Evolutionary conservation across 2,329 filamentous ascomycete species (phyloP).

Genomic region (Cercospora citrullina): DNA sequence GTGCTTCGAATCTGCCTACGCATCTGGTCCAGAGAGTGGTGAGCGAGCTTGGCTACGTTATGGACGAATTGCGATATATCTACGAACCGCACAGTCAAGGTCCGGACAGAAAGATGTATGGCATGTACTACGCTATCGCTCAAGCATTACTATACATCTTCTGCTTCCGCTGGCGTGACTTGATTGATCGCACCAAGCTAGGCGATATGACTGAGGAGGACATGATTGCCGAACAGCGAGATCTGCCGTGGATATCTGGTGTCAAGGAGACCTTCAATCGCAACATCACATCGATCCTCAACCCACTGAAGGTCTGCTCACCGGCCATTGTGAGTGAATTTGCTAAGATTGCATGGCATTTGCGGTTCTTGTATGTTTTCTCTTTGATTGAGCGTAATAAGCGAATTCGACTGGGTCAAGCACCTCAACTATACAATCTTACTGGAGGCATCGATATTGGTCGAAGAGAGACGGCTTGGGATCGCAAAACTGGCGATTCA

Average conservation of each 20-base stretch:
- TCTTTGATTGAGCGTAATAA: conserved; percentile 90
- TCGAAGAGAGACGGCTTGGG: conserved; percentile 57
- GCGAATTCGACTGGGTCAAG: conserved; percentile 75
- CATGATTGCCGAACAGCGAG: conserved; percentile 63
- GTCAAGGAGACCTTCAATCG: conserved; percentile 72
- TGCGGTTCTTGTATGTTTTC: conserved; percentile 87
- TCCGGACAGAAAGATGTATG: conserved; percentile 81
- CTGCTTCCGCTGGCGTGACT: conserved; percentile 95
- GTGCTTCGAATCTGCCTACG: conserved; percentile 77
- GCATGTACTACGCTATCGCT: conserved; percentile 82
- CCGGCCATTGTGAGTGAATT: conserved; percentile 90
- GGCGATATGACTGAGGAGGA: conserved; percentile 53
- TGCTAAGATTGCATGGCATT: conserved; percentile 79
- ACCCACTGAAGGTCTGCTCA: conserved; percentile 92
- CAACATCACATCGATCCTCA: conserved; percentile 84
- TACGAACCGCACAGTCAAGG: conserved; percentile 75
- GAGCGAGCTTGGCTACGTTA: conserved; percentile 71
- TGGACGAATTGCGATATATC: conserved; percentile 70
- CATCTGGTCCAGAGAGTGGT: conserved; percentile 81
- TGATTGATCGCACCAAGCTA: conserved; percentile 58
- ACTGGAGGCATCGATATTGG: conserved; percentile 55
- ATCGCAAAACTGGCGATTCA: conserved; percentile 65
- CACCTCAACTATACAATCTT: conserved; percentile 50
- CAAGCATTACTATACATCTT: conserved; percentile 93
- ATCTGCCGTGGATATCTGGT: conserved; percentile 74